phyloP scores from a whole-genome alignment of 2,329 filamentous ascomycete genomes.

The Fusarium mexicanum region DNA sequence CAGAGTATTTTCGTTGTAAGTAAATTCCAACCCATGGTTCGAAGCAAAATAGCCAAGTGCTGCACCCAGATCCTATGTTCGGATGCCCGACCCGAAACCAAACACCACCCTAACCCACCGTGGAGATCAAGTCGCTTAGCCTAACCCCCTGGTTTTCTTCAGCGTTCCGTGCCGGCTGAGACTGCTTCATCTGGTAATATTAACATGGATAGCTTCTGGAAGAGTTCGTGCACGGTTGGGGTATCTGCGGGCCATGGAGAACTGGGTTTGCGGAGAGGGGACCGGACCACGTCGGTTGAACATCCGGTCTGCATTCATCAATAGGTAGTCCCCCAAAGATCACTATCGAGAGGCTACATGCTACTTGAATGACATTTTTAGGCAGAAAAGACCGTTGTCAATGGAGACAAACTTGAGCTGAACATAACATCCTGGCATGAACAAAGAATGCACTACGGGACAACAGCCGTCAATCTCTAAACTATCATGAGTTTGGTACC shows the following conservation, averaged over 20 bases:
- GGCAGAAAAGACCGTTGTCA: rapidly evolving
- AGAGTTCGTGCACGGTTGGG: not conserved
- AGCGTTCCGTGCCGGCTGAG: not conserved
- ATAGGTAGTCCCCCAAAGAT: no score
- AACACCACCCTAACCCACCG: not conserved
- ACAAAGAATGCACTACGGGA: not conserved
- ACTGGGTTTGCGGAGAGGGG: not conserved
- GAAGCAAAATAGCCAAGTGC: no score
- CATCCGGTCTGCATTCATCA: not conserved
- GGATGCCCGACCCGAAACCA: not conserved
- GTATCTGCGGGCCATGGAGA: not conserved
- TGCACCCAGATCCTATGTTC: not conserved
- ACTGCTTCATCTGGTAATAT: not conserved
- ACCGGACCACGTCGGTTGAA: not conserved
- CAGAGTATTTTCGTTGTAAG: no score
- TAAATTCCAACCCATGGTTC: rapidly evolving
- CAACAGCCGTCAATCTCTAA: not conserved
- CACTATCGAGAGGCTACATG: not conserved
- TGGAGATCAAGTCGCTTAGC: not conserved
- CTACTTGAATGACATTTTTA: rapidly evolving
- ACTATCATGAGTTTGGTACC: no score
- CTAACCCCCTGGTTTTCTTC: not conserved
- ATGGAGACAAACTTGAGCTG: not conserved
- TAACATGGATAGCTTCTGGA: not conserved
- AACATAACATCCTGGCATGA: not conserved